A percentile compares a stretch with the other conserved stretches of the same genome.
Conservation (phyloP, 768 basidiomycete species). For the Amanita pallidorosea region DNA sequence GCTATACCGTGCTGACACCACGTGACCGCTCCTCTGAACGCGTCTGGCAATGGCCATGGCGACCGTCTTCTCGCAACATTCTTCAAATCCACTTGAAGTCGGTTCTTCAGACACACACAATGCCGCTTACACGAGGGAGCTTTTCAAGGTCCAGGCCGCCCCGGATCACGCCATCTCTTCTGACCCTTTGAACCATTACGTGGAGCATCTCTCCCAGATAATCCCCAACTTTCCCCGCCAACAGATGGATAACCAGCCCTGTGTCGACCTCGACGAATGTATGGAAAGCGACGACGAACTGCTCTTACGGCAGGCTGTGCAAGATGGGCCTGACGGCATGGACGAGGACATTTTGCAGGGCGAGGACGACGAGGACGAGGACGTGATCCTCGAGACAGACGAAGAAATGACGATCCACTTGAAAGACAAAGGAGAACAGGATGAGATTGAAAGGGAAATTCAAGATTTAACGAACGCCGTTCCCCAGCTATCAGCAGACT, state of each 20-base stretch:
- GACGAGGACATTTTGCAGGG: conserved; percentile 9
- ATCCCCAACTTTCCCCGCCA: conserved; percentile 1
- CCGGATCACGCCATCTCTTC: conserved; percentile 8
- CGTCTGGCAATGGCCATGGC: conserved; percentile 10
- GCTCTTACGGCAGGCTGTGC: conserved; percentile 7
- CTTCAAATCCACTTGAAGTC: conserved; percentile 21
- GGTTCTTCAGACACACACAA: conserved; percentile 14
- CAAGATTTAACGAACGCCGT: conserved; percentile 54
- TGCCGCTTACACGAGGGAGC: conserved; percentile 8
- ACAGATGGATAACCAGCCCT: conserved; percentile 8
- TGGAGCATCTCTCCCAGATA: conserved; percentile 10
- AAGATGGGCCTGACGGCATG: conserved; percentile 6
- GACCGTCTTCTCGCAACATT: conserved; percentile 18
- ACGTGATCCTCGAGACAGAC: conserved; percentile 29
- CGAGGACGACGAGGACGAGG: conserved; percentile 14
- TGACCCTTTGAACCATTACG: conserved; percentile 11
- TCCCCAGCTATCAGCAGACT: conserved; percentile 54
- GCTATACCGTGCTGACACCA: not conserved
- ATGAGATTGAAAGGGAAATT: conserved; percentile 73
- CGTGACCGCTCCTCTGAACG: conserved; percentile 3
- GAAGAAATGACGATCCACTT: conserved; percentile 51
- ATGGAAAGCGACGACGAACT: conserved; percentile 40
- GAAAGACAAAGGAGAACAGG: conserved; percentile 56
- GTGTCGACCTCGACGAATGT: conserved; percentile 39
- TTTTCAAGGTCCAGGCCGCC: conserved; percentile 1